Percentiles rank a stretch among this genome's conserved stretches.
Evolutionary conservation across 192 early-diverging fungal species (phyloP).

Genomic region (Globomyces pollinis-pini): DNA sequence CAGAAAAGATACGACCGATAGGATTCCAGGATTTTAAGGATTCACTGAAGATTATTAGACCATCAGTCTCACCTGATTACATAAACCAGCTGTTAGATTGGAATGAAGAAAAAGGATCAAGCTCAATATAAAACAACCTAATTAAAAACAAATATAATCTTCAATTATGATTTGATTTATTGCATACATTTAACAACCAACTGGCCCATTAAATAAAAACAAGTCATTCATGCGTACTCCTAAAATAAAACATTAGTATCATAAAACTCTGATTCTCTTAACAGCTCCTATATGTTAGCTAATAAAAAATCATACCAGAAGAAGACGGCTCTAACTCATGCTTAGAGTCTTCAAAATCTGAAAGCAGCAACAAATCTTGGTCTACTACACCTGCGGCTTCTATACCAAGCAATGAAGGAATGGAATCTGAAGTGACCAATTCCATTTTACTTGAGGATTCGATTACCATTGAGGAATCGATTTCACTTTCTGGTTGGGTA

Average conservation of each 20-base stretch:
- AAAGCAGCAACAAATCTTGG: no score
- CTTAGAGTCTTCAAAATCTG: no score
- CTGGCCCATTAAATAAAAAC: no score
- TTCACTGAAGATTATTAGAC: constrained; percentile 31
- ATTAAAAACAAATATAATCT: no score
- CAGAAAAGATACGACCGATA: constrained; percentile 34
- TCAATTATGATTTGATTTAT: background rate
- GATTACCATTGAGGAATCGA: background rate
- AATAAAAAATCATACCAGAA: background rate
- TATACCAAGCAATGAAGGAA: no score
- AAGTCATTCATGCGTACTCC: background rate
- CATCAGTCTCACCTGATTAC: constrained; percentile 25
- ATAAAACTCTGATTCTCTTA: background rate
- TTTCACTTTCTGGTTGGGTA: background rate
- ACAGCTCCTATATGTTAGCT: background rate
- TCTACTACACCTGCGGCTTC: no score
- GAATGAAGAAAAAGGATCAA: constrained; percentile 31
- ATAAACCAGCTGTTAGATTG: constrained; percentile 32
- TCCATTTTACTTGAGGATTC: background rate
- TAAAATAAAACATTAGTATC: background rate
- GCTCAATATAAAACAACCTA: background rate
- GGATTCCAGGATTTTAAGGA: constrained; percentile 25
- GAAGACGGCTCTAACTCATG: no score
- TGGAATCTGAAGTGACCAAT: no score
- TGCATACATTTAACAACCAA: no score